Conservation (phyloP, 169 alveolate genomes). For the Fabrea salina region DNA sequence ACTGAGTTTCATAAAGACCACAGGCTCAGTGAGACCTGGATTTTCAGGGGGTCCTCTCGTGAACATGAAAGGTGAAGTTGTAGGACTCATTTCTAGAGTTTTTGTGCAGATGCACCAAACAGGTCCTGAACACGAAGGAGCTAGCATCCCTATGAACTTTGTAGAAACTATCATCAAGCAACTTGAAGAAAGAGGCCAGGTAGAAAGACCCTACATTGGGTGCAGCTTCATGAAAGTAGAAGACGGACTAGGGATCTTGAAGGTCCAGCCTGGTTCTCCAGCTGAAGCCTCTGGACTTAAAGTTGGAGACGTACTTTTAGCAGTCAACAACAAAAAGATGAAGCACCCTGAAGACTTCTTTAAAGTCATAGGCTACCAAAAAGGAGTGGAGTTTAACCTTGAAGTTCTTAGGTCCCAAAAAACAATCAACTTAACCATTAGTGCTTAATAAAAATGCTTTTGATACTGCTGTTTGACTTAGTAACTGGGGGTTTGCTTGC, state of each 20-base stretch:
- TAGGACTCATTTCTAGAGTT: background rate
- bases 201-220: constrained; percentile 15
- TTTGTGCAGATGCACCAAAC: background rate
- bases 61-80: constrained; percentile 13
- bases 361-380: constrained; percentile 2
- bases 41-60: constrained; percentile 25
- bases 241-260: background rate
- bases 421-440: too few relatives aligned
- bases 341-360: background rate
- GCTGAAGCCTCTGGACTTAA: constrained; percentile 18
- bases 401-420: too few relatives aligned
- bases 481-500: background rate
- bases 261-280: constrained; percentile 1
- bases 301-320: constrained; percentile 5
- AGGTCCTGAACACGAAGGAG: background rate
- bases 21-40: constrained; percentile 14
- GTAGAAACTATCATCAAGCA: background rate
- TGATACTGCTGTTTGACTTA: background rate
- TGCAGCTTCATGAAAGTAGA: background rate
- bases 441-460: constrained; percentile 17
- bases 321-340: background rate
- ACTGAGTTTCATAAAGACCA: background rate
- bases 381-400: too few relatives aligned
- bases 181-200: background rate
- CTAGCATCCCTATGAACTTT: background rate